phyloP scores from a whole-genome alignment of 805 yeast genomes.

The Pachysolen tannophilus region DNA sequence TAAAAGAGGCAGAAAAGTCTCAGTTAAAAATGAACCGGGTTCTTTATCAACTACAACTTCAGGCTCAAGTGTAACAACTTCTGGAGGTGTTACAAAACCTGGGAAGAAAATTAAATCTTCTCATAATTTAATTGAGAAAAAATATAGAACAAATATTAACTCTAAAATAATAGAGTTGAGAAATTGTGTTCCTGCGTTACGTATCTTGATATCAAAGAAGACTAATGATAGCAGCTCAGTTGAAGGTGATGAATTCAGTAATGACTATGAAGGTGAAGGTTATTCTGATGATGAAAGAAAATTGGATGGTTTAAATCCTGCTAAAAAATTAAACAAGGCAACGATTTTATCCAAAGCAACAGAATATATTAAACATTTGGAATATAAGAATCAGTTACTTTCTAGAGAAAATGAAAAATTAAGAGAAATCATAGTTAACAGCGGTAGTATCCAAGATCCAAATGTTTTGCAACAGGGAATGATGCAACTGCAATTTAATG shows the following conservation, averaged over 20 bases:
- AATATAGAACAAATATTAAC: constrained; percentile 64
- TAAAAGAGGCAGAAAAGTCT: constrained; percentile 7
- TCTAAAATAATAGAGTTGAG: constrained; percentile 56
- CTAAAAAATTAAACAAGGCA: constrained; percentile 70
- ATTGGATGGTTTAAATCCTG: constrained; percentile 70
- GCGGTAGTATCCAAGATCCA: background rate
- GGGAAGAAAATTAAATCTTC: constrained; percentile 47
- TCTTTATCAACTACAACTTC: constrained; percentile 3
- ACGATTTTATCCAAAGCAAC: constrained; percentile 68
- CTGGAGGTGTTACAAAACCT: constrained; percentile 24
- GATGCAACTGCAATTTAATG: background rate
- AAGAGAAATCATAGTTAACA: constrained; percentile 16
- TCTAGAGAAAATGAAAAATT: constrained; percentile 38
- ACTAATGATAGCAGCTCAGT: constrained; percentile 31
- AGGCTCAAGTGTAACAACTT: background rate
- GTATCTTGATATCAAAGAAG: constrained; percentile 32
- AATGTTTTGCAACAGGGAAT: background rate
- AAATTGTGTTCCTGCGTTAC: constrained; percentile 58
- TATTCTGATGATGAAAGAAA: constrained; percentile 44
- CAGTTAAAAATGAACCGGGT: constrained; percentile 5
- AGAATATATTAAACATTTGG: constrained; percentile 71
- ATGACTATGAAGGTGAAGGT: constrained; percentile 44
- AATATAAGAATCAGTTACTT: constrained; percentile 46
- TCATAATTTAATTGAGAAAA: constrained; percentile 66
- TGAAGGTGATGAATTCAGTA: constrained; percentile 26